Conservation (phyloP, 129 eudicot species). For the Gnaphalium uliginosum region DNA sequence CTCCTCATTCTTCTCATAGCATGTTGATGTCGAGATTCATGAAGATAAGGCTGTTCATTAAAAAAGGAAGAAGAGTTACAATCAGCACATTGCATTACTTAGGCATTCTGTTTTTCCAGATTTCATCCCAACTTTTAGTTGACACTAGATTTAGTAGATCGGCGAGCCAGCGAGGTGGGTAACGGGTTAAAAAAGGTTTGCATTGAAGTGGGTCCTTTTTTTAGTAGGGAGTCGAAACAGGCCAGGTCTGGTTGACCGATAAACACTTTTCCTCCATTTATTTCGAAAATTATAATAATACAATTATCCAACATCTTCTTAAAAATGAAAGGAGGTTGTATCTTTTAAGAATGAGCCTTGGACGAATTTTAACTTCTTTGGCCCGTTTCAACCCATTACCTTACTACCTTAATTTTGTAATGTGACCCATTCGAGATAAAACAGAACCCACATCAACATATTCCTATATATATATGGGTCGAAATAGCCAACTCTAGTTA, state of each 20-base stretch:
- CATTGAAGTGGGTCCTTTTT: not conserved
- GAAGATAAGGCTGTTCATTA: constrained; percentile 79
- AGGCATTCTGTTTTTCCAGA: not conserved
- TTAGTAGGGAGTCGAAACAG: not conserved
- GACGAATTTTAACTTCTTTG: not conserved
- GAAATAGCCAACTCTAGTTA: not conserved
- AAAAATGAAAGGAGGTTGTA: too few relatives aligned
- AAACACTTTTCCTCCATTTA: too few relatives aligned
- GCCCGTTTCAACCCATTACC: not conserved
- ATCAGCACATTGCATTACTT: not conserved
- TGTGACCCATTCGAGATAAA: not conserved
- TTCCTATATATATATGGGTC: not conserved
- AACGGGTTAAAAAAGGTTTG: not conserved
- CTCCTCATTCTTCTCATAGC: constrained; percentile 78
- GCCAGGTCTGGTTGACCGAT: not conserved
- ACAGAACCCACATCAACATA: not conserved
- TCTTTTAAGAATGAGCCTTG: not conserved
- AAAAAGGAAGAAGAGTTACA: not conserved
- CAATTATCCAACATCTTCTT: too few relatives aligned
- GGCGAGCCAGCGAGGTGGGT: not conserved
- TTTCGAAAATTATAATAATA: not conserved
- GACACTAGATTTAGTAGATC: not conserved
- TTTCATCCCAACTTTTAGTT: not conserved
- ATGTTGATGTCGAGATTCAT: constrained; percentile 91
- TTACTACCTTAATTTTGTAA: not conserved